These are phyloP conservation scores for Waltiozyma sp. DNA, from an alignment of 1,139 yeast species.

Conservation along the genomic window DNA sequence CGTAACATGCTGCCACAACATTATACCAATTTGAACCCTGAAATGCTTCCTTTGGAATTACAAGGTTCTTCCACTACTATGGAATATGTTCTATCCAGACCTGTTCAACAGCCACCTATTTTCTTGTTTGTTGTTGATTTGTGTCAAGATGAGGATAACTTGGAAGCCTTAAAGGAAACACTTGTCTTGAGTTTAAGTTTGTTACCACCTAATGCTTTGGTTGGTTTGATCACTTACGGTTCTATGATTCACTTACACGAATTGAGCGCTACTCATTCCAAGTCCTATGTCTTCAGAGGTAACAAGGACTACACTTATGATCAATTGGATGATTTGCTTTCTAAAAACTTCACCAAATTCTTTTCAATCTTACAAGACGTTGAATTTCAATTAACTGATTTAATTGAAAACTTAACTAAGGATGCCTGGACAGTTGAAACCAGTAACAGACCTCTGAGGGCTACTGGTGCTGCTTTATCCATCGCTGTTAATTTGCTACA, in stretches of 20 bases:
- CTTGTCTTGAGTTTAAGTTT: constrained; percentile 41
- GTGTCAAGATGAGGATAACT: constrained; percentile 37
- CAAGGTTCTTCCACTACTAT: constrained; percentile 35
- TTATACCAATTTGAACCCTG: constrained; percentile 11
- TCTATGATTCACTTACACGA: constrained; percentile 57
- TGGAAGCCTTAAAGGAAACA: constrained; percentile 49
- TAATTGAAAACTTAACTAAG: constrained; percentile 39
- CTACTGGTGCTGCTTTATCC: constrained; percentile 59
- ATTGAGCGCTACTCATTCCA: constrained; percentile 26
- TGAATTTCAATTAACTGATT: constrained; percentile 38
- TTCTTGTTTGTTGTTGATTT: constrained; percentile 62
- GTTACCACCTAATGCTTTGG: constrained; percentile 48
- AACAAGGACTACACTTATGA: constrained; percentile 40
- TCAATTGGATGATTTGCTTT: constrained; percentile 57
- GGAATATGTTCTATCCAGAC: constrained; percentile 46
- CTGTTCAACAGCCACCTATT: constrained; percentile 27
- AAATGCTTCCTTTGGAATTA: constrained; percentile 20
- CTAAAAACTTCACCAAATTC: constrained; percentile 38
- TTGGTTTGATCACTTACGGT: constrained; percentile 54
- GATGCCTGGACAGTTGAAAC: constrained; percentile 44
- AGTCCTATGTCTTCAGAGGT: constrained; percentile 46
- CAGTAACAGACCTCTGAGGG: constrained; percentile 41
- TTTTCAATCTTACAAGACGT: constrained; percentile 48
- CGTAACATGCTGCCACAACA: constrained; percentile 40
- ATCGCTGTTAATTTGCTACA: constrained; percentile 45